These are phyloP conservation scores for Malassezia sp. DNA, from an alignment of 1,284 basidiomycete species.

Conservation along the genomic window DNA sequence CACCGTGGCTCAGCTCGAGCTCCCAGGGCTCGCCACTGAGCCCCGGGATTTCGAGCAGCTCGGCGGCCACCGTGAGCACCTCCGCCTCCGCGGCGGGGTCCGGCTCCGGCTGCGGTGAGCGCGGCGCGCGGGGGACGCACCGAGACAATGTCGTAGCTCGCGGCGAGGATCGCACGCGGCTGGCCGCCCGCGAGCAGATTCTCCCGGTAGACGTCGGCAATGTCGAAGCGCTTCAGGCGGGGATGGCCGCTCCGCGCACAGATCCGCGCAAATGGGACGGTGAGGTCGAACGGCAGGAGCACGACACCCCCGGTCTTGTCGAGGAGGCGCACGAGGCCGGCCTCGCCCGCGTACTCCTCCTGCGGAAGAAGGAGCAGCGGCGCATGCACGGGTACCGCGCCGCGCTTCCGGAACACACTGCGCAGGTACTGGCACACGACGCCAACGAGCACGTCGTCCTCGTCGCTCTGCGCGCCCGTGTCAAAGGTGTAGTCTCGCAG, in stretches of 20 bases:
- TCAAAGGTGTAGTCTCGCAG: conserved; percentile 71
- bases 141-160: conserved; percentile 46
- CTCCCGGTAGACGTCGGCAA: conserved; percentile 49
- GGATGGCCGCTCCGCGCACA: conserved; percentile 63
- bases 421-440: conserved; percentile 66
- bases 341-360: conserved; percentile 62
- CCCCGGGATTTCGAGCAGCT: conserved; percentile 40
- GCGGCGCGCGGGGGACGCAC: too few species aligned
- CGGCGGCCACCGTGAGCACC: conserved; percentile 34
- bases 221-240: conserved; percentile 80
- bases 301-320: conserved; percentile 53
- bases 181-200: conserved; percentile 46
- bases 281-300: conserved; percentile 43
- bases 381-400: conserved; percentile 73
- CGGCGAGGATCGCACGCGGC: conserved; percentile 42
- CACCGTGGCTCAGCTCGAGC: conserved; percentile 41
- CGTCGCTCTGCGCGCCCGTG: conserved; percentile 58
- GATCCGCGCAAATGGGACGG: conserved; percentile 71
- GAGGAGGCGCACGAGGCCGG: conserved; percentile 69
- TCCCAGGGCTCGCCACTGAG: conserved; percentile 35
- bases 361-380: conserved; percentile 66
- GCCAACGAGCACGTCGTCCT: conserved; percentile 60
- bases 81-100: conserved; percentile 46
- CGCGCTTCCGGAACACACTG: conserved; percentile 71
- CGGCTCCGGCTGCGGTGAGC: too few species aligned